Evolutionary conservation across 495 filamentous ascomycete genomes (phyloP), one percentile per base, ranked within the genome.

Genomic region (Trichodelitschia bisporula): DNA sequence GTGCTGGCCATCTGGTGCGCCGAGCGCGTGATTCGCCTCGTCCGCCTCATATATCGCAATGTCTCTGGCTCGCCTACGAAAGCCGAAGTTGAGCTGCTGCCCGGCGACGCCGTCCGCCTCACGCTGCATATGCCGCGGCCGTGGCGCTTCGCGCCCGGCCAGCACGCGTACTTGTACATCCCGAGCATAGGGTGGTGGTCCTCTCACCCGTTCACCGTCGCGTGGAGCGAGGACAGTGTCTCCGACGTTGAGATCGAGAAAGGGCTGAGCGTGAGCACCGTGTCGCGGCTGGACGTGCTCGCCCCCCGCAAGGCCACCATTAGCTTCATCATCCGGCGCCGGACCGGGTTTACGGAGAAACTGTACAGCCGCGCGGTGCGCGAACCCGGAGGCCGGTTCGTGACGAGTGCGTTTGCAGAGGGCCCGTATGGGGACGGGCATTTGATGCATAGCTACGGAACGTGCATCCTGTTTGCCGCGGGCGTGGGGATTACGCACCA

Each of bases 401-500:
- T 56, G 21, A 50, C 75, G 4, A 48, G 49, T 9, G 69, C 65
- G 19, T 57, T 69, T 31, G 64, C 80, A 33, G 84, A 93, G 48
- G 86, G 86, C 0, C 82, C 86, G 3, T 95, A 95, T 45, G 74
- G 72, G 32, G 37, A 75, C 31, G 64, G 74, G 45, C 72, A 89
- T 45, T 64, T 63, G 26, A 70, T 92, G 39, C 66, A 78, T 51
- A 89, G 77, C 12, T 95, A 92, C 52, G 82, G 86, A 27, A 80
- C 82, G 24, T 67, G 70, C 23, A 61, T 97, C 34, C 69, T 97
- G 37, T 78, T 93, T 42, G 80, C 82, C 27, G 86, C 80, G 36
- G 78, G 84, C 33, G 73, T 82, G 8, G 86, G 86, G 32, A 93
- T 97, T 53, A 90, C 86, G 0, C 83, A 93, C 48, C 77, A 86